Evolutionary conservation across 805 yeast genomes (phyloP).

Genomic region (Pichia rugopelliculosa): DNA sequence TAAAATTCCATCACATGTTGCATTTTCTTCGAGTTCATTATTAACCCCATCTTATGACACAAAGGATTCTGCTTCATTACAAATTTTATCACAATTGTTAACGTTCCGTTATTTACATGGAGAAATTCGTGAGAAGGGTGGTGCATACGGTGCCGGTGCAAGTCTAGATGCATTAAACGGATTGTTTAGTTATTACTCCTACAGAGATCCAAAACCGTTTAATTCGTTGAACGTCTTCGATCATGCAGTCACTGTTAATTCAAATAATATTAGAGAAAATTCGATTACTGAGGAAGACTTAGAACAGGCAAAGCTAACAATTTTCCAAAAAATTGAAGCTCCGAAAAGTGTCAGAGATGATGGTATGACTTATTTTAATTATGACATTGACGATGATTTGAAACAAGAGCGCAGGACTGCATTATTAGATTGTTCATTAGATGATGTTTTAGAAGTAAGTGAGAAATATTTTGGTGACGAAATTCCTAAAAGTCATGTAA

Average conservation of each 20-base stretch:
- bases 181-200: slow-evolving; percentile 72
- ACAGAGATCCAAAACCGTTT: slow-evolving; percentile 85
- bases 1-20: slow-evolving; percentile 80
- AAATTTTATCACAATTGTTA: slow-evolving; percentile 69
- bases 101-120: slow-evolving; percentile 81
- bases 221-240: slow-evolving; percentile 58
- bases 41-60: slow-evolving; percentile 60
- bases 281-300: slow-evolving; percentile 47
- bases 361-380: slow-evolving; percentile 58
- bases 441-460: slow-evolving; percentile 59
- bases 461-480: slow-evolving; percentile 46
- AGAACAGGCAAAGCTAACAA: slow-evolving; percentile 82
- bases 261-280: slow-evolving; percentile 18
- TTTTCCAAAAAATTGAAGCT: slow-evolving; percentile 88
- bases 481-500: slow-evolving; percentile 9
- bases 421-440: slow-evolving; percentile 56
- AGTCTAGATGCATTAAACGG: slow-evolving; percentile 78
- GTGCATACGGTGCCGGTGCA: slow-evolving; percentile 98
- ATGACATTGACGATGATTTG: slow-evolving; percentile 70
- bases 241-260: slow-evolving; percentile 42
- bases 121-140: slow-evolving; percentile 90
- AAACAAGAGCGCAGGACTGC: slow-evolving; percentile 72
- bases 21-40: slow-evolving; percentile 65
- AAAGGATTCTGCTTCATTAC: slow-evolving; percentile 78
- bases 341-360: slow-evolving; percentile 78